Evolutionary conservation across 2,329 filamentous ascomycete genomes (phyloP), one percentile per base, ranked within the genome.

Genomic region (Cryphonectria naterciae): DNA sequence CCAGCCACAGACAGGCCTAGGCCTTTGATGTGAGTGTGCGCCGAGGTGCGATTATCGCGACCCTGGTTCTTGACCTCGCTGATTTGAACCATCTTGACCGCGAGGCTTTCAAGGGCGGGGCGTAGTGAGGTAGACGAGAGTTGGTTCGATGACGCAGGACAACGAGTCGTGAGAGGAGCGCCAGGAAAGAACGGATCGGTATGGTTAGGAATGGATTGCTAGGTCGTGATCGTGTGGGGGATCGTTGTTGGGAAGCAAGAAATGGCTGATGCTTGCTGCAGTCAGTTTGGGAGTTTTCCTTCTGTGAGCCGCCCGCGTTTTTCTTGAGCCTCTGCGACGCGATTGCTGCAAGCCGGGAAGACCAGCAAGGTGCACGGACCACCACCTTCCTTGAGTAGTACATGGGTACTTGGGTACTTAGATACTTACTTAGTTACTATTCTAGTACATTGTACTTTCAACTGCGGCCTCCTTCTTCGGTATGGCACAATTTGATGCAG

Each of bases 21-120:
- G 67, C 96, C 96, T 81, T 94, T 97, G 87, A 99, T 99, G 83
- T 99, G 96, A 68, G 95, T 98, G 83, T 99, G 96, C 76, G 95
- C 93, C 73, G 96, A 95, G 64, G 96, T 99, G 80, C 96, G 91
- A 84, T 97, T 96, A 82, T 98, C 95, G 85, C 96, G 94, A 85
- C 91, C 91, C 84, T 94, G 95, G 85, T 92, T 92, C 87, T 97
- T 97, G 79, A 97, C 93, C 85, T 97, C 94, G 85, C 93, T 97
- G 83, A 96, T 94, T 81, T 94, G 92, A 77, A 95, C 93, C 92
- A 95, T 95, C 76, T 79, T 86, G 80, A 77, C 79, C 78, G 78
- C 75, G 77, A 68, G 63, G 56, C 43, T 49, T 67, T 32, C 67
- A 63, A 41, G 25, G 28, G 46, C 22, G 46, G 46, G 46, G 46